Base-by-base conservation (phyloP, 2,329 filamentous ascomycete genomes). In the Tolypocladium sp. region DNA sequence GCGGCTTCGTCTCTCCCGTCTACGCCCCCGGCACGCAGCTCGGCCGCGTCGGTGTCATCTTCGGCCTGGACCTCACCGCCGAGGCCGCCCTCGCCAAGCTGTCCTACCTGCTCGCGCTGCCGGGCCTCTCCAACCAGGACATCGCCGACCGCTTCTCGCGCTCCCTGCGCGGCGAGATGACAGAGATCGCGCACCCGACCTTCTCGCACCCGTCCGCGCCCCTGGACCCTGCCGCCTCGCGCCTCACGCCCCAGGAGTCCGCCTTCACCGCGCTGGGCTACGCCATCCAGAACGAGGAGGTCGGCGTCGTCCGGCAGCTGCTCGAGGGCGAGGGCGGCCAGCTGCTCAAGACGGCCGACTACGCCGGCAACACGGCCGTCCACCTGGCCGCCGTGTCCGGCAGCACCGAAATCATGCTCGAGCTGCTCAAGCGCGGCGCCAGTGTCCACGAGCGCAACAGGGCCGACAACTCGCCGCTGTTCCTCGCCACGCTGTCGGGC, bases 21-120 rank as follows among this genome's bases (percentile, higher is more conserved):
- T 92, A 91, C 74, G 89, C 88, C 1, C 85, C 89, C 0, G 89
- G 86, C 10, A 90, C 90, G 64, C 86, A 88, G 46, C 82, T 96
- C 22, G 91, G 90, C 44, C 82, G 87, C 58, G 90, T 90, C 2
- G 92, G 92, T 40, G 91, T 97, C 55, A 90, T 96, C 38, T 92
- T 94, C 64, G 92, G 92, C 7, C 84, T 92, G 64, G 92, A 96
- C 68, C 81, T 96, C 74, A 97, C 92, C 0, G 89, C 89, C 27
- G 92, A 97, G 76, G 92, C 91, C 3, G 92, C 92, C 7, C 82
- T 96, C 65, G 94, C 92, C 25, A 97, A 97, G 73, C 81, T 97
- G 35, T 90, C 91, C 1, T 96, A 95, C 71, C 82, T 96, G 3
- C 82, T 96, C 22, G 89, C 90, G 5, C 71, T 82, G 4, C 85